phyloP scores from a whole-genome alignment of 2,329 filamentous ascomycete species.

The Neofusicoccum umdonicola region DNA sequence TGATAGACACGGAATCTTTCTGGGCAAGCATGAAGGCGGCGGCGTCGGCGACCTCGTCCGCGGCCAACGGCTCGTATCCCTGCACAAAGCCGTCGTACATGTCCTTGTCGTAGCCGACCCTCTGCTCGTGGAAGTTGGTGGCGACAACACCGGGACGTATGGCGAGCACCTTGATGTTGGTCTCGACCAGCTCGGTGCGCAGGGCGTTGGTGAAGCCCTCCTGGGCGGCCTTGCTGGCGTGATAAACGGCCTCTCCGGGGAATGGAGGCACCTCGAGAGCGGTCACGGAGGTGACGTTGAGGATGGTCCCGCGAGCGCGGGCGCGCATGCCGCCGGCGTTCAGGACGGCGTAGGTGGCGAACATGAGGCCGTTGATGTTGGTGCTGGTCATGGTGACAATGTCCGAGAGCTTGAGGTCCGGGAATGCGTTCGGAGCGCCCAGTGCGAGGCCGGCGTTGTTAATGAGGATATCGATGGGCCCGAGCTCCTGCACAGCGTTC shows the following conservation, averaged over 20 bases:
- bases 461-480: constrained; percentile 45
- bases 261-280: constrained; percentile 50
- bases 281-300: constrained; percentile 50
- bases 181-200: constrained; percentile 47
- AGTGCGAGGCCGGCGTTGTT: constrained; percentile 52
- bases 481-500: constrained; percentile 25
- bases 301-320: constrained; percentile 43
- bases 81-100: constrained; percentile 46
- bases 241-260: constrained; percentile 50
- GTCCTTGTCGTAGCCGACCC: constrained; percentile 45
- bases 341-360: constrained; percentile 44
- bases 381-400: constrained; percentile 48
- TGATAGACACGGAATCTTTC: constrained; percentile 43
- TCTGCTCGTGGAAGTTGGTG: constrained; percentile 48
- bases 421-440: constrained; percentile 45
- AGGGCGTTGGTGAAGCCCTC: constrained; percentile 52
- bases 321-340: constrained; percentile 42
- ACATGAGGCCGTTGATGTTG: constrained; percentile 51
- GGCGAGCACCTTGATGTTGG: constrained; percentile 48
- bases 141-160: constrained; percentile 49
- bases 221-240: constrained; percentile 47
- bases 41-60: constrained; percentile 44
- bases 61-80: constrained; percentile 45
- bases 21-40: constrained; percentile 45
- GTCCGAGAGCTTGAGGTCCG: constrained; percentile 40